Base-by-base conservation (phyloP, 2,329 filamentous ascomycete genomes). In the Aspergillus ruber region DNA sequence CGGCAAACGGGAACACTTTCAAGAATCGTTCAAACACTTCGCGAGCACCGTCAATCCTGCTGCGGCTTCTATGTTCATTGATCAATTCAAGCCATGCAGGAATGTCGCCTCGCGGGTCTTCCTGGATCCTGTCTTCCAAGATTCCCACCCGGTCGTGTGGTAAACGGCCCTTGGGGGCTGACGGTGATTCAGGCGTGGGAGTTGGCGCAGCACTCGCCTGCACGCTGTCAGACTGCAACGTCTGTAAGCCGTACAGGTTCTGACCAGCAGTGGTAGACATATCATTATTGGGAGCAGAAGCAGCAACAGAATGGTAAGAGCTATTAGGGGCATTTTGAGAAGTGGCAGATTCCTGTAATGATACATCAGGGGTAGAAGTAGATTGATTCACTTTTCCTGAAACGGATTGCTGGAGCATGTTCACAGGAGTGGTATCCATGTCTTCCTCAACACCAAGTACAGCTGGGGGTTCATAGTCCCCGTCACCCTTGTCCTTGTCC, bases 21-120 rank as follows among this genome's bases (percentile, higher is more conserved):
- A 97, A 77, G 66, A 97, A 96, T 33, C 89, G 82, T 55, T 93
- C 86, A 63, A 93, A 98, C 13, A 85, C 82, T 49, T 78, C 81
- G 54, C 91, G 83, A 23, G 87, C 82, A 60, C 91, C 86, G 51
- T 95, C 88, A 52, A 90, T 73, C 67, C 90, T 88, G 70, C 86
- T 86, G 60, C 86, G 87, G 61, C 81, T 84, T 58, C 85, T 85
- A 67, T 95, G 82, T 65, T 96, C 89, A 56, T 81, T 80, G 64
- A 98, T 91, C 64, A 98, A 77, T 55, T 81, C 80, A 60, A 94
- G 74, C 93, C 93, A 98, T 27, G 91, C 89, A 65, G 93, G 87
- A 69, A 93, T 82, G 59, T 96, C 90, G 62, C 91, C 93, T 60
- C 89, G 86, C 13, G 91, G 88, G 64, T 98, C 93, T 62, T 96